Base-by-base conservation (phyloP, 2,329 filamentous ascomycete species). In the Huntiella abstrusa region DNA sequence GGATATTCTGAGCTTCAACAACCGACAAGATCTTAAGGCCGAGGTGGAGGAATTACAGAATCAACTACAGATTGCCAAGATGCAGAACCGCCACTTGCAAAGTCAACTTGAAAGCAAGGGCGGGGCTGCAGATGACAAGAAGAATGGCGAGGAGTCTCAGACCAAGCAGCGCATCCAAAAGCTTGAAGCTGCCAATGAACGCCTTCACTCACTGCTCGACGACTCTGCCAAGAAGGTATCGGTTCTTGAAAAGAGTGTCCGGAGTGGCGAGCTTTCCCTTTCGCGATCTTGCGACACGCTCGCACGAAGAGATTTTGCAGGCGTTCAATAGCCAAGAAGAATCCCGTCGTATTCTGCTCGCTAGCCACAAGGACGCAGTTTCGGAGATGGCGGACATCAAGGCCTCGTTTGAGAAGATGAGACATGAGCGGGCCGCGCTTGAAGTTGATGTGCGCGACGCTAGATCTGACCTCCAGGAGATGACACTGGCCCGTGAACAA, bases 171-270 rank as follows among this genome's bases (percentile, higher is more conserved):
- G 91, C 12, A 80, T 94, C 55, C 82, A 93, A 58, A 88, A 95
- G 63, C 72, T 96, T 4, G 88, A 96, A 62, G 77, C 85, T 54
- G 88, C 83, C 58, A 96, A 96, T 62, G 87, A 74, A 59, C 78
- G 86, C 48, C 71, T 96, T 11, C 88, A 96, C 56, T 85, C 93
- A 52, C 84, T 93, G 73, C 77, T 96, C 4, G 88, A 96, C 60
- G 86, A 95, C 59, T 95, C 88, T 2, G 71, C 80, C 13, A 88
- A 84, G 68, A 95, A 95, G 64, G 80, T 95, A 2, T 94, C 88
- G 5, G 75, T 80, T 1, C 64, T 96, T 16, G 91, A 96, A 62
- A 82, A 83, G 58, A 86, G 78, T 50, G 80, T 96, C 48, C 82
- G 80, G 49, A 83, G 80, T 33, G 91, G 87, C 10, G 83, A 95